phyloP scores from a whole-genome alignment of 164 flowering plant genomes.

The Houttuynia cordata region DNA sequence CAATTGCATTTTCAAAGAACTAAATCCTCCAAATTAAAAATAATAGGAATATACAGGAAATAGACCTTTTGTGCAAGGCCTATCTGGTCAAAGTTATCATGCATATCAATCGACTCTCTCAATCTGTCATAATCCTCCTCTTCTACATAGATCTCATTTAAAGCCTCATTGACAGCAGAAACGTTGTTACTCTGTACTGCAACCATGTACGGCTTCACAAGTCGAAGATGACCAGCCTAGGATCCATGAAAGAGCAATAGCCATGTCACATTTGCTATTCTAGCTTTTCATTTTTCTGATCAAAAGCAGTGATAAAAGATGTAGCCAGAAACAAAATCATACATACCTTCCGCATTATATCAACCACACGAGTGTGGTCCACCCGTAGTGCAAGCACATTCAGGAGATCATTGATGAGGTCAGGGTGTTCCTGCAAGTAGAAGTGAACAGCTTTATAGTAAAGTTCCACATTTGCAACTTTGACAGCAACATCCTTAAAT shows the following conservation, averaged over 20 bases:
- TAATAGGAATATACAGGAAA: too few species aligned
- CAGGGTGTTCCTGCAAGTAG: slow-evolving; percentile 97
- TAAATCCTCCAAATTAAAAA: too few species aligned
- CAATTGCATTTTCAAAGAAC: too few species aligned
- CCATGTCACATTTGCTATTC: background rate
- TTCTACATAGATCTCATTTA: slow-evolving; percentile 78
- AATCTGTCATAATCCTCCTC: slow-evolving; percentile 96
- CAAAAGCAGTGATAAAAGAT: background rate
- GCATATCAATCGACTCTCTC: slow-evolving; percentile 91
- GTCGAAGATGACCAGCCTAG: slow-evolving; percentile 86
- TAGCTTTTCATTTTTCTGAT: background rate
- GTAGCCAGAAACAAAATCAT: slow-evolving; percentile 29
- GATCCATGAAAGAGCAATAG: slow-evolving; percentile 4
- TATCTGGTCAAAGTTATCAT: slow-evolving; percentile 91
- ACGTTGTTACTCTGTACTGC: slow-evolving; percentile 97
- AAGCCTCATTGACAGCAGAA: slow-evolving; percentile 90
- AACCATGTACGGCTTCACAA: slow-evolving; percentile 97
- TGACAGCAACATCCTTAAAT: slow-evolving; percentile 79
- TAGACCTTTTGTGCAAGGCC: slow-evolving; percentile 96
- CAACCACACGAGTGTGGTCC: slow-evolving; percentile 84
- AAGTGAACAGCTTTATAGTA: slow-evolving; percentile 98
- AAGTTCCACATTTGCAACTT: slow-evolving; percentile 96
- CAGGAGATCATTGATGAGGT: slow-evolving; percentile 84
- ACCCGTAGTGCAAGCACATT: slow-evolving; percentile 90
- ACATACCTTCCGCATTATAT: slow-evolving; percentile 96